phyloP scores from a whole-genome alignment of 2,329 filamentous ascomycete species.

The Colletotrichum tanaceti region DNA sequence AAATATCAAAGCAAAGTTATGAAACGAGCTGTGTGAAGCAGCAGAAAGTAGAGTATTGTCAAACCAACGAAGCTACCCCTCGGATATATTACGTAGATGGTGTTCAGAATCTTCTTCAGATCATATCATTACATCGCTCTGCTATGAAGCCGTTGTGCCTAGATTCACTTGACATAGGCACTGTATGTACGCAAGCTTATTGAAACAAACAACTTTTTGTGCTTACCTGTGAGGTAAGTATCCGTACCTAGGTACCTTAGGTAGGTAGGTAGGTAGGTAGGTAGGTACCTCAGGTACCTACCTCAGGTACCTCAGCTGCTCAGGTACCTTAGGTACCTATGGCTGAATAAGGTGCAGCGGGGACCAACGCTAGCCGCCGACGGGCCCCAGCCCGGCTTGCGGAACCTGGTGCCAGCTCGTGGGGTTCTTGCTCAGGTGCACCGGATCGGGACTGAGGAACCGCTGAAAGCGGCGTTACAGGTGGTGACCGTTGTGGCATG shows the following conservation, averaged over 20 bases:
- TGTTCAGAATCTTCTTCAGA: too few species aligned
- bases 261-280: too few species aligned
- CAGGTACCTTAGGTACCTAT: too few species aligned
- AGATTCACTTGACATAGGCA: not conserved
- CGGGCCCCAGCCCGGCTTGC: conserved; percentile 22
- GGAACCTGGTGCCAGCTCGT: conserved; percentile 29
- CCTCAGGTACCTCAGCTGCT: too few species aligned
- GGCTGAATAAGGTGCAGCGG: not conserved
- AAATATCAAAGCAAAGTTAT: not conserved
- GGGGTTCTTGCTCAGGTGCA: conserved; percentile 13
- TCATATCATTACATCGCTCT: too few species aligned
- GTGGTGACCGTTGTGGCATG: conserved; percentile 20
- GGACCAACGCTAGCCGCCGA: conserved; percentile 10
- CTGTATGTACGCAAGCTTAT: not conserved
- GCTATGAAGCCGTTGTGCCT: too few species aligned
- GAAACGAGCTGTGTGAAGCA: not conserved
- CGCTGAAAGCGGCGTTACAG: conserved; percentile 17
- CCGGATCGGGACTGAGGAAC: not conserved
- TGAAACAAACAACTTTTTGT: not conserved
- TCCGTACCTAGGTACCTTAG: too few species aligned
- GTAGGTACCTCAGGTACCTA: too few species aligned
- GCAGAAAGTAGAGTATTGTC: too few species aligned
- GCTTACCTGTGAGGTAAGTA: too few species aligned
- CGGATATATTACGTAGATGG: not conserved
- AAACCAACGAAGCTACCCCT: too few species aligned